These are phyloP conservation scores for Malassezia globosa DNA, from an alignment of 1,284 basidiomycete genomes.

Conservation along the genomic window DNA sequence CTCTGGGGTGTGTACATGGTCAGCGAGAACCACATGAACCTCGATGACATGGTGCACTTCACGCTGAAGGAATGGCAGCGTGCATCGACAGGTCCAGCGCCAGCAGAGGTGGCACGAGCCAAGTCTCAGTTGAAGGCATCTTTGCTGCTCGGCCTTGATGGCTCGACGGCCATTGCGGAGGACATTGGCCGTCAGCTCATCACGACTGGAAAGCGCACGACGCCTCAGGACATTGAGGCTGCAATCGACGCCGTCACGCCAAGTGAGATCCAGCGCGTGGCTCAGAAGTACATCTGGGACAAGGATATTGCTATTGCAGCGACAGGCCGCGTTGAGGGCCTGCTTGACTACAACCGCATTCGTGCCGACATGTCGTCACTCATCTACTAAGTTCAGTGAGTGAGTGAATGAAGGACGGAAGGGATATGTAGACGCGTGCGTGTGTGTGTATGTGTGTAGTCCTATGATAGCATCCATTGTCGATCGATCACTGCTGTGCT, in stretches of 20 bases:
- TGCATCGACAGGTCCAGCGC: slow-evolving; percentile 76
- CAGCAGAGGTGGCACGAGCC: slow-evolving; percentile 83
- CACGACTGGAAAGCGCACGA: slow-evolving; percentile 66
- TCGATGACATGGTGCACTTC: slow-evolving; percentile 89
- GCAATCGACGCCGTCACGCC: slow-evolving; percentile 78
- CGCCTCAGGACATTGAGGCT: slow-evolving; percentile 84
- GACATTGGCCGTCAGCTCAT: slow-evolving; percentile 96
- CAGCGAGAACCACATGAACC: slow-evolving; percentile 72
- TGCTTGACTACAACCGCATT: slow-evolving; percentile 53
- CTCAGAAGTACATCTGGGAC: slow-evolving; percentile 94
- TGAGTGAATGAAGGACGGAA: too few species aligned
- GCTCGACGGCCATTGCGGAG: slow-evolving; percentile 90
- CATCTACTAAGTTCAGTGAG: slow-evolving; percentile 36
- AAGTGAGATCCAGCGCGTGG: slow-evolving; percentile 86
- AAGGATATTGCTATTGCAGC: slow-evolving; percentile 54
- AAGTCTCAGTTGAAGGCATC: slow-evolving; percentile 96
- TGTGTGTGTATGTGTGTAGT: too few species aligned
- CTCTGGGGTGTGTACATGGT: slow-evolving; percentile 95
- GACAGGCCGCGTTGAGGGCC: slow-evolving; percentile 72
- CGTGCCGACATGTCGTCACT: slow-evolving; percentile 46
- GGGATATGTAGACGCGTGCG: too few species aligned
- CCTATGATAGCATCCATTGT: not conserved
- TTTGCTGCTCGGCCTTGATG: slow-evolving; percentile 78
- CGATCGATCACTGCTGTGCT: not conserved
- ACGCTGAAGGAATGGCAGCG: slow-evolving; percentile 93